Evolutionary conservation across 192 early-diverging fungal genomes (phyloP).

Genomic region (Geranomyces variabilis): DNA sequence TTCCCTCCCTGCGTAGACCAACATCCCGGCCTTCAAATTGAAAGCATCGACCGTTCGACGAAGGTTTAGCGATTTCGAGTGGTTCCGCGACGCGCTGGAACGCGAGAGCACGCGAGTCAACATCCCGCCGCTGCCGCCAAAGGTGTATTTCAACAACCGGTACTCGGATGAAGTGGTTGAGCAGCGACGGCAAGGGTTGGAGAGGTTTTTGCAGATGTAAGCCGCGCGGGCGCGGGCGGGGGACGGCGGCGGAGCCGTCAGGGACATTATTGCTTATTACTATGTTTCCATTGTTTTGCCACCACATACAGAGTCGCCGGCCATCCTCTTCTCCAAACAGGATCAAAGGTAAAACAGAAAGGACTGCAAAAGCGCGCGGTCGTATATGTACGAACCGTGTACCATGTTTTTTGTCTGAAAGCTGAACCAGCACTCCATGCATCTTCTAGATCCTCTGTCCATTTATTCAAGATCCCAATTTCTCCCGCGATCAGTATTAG

Average conservation of each 20-base stretch:
- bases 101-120: slow-evolving; percentile 90
- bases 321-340: slow-evolving; percentile 96
- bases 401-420: no score
- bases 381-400: no score
- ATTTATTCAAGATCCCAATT: slow-evolving; percentile 93
- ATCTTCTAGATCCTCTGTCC: slow-evolving; percentile 62
- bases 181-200: slow-evolving; percentile 81
- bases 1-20: slow-evolving; percentile 63
- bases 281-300: slow-evolving; percentile 18
- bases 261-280: no score
- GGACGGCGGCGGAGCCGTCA: no score
- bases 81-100: slow-evolving; percentile 94
- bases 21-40: slow-evolving; percentile 95
- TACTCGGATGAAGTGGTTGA: slow-evolving; percentile 98
- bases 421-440: no score
- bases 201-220: slow-evolving; percentile 96
- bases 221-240: slow-evolving; percentile 18
- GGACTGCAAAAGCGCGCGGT: neutral
- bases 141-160: slow-evolving; percentile 89
- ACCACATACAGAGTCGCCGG: slow-evolving; percentile 38
- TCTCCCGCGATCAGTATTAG: slow-evolving; percentile 74
- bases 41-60: slow-evolving; percentile 81
- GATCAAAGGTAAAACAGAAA: slow-evolving; percentile 72
- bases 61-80: slow-evolving; percentile 98
- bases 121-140: slow-evolving; percentile 93